Percentiles rank a stretch among this genome's conserved stretches.
These are phyloP conservation scores for Trichoderma arundinaceum DNA, from an alignment of 2,329 filamentous ascomycete genomes.

Conservation along the genomic window DNA sequence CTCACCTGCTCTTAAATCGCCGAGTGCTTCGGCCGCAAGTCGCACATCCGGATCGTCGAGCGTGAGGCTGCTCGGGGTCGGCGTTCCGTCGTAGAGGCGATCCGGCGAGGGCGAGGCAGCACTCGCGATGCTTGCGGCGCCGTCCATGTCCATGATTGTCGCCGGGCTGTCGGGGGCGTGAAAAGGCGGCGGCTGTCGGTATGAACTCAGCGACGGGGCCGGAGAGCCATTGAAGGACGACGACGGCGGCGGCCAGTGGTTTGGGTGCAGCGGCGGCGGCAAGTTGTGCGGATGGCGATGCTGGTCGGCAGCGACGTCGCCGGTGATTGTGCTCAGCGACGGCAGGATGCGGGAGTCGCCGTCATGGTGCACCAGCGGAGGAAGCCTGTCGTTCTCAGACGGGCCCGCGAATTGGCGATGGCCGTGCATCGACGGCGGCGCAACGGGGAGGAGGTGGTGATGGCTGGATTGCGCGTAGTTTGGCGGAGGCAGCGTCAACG, in stretches of 20 bases:
- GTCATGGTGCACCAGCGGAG: slow-evolving; percentile 41
- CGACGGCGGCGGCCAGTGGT: slow-evolving; percentile 49
- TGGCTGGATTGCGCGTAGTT: slow-evolving; percentile 18
- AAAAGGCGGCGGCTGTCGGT: slow-evolving; percentile 42
- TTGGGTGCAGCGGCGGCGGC: slow-evolving; percentile 36
- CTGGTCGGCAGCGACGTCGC: slow-evolving; percentile 38
- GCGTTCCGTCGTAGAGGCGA: slow-evolving; percentile 40
- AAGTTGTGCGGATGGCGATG: slow-evolving; percentile 9
- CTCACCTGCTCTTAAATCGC: slow-evolving; percentile 74
- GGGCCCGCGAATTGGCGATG: slow-evolving; percentile 27
- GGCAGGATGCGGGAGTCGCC: slow-evolving; percentile 42
- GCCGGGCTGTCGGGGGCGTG: slow-evolving; percentile 53
- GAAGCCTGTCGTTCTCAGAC: slow-evolving; percentile 31
- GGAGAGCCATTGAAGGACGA: slow-evolving; percentile 28
- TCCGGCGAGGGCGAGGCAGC: slow-evolving; percentile 52
- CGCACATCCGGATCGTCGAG: slow-evolving; percentile 71
- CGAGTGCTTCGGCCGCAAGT: slow-evolving; percentile 75
- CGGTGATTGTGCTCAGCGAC: slow-evolving; percentile 46
- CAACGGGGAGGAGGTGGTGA: neutral
- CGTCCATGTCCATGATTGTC: slow-evolving; percentile 58
- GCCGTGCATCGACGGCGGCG: slow-evolving; percentile 26
- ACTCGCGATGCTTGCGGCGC: slow-evolving; percentile 49
- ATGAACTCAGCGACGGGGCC: slow-evolving; percentile 48
- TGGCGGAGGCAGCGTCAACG: slow-evolving; percentile 18
- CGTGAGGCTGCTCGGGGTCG: slow-evolving; percentile 55